Percentiles rank a stretch among this genome's conserved stretches.
These are phyloP conservation scores for Glycine soja DNA, from an alignment of 306 rosid genomes.

Conservation along the genomic window DNA sequence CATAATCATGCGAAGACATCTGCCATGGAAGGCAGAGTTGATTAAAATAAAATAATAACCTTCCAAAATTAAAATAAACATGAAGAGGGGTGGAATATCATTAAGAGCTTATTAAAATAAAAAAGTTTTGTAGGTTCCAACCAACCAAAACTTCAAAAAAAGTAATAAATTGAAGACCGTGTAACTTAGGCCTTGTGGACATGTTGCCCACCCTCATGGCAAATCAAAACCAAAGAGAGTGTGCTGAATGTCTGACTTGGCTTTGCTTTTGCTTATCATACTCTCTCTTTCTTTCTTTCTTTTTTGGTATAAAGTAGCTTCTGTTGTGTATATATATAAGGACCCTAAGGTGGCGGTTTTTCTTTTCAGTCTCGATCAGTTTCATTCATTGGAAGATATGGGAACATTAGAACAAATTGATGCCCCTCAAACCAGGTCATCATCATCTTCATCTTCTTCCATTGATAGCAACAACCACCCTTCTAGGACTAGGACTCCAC, in stretches of 20 bases:
- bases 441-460: slow-evolving; percentile 62
- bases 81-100: slow-evolving; percentile 33
- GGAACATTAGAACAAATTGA: slow-evolving; percentile 42
- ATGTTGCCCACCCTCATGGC: slow-evolving; percentile 68
- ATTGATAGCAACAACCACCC: slow-evolving; percentile 54
- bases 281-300: neutral
- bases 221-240: slow-evolving; percentile 55
- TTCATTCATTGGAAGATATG: slow-evolving; percentile 54
- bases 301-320: slow-evolving; percentile 14
- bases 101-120: slow-evolving; percentile 45
- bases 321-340: slow-evolving; percentile 37
- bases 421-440: slow-evolving; percentile 48
- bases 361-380: slow-evolving; percentile 42
- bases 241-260: slow-evolving; percentile 44
- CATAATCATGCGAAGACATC: slow-evolving; percentile 45
- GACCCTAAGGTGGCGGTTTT: slow-evolving; percentile 52
- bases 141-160: slow-evolving; percentile 49
- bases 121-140: slow-evolving; percentile 50
- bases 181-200: slow-evolving; percentile 59
- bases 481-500: slow-evolving; percentile 21
- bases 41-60: slow-evolving; percentile 37
- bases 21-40: slow-evolving; percentile 35
- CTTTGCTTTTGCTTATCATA: slow-evolving; percentile 40
- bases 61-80: slow-evolving; percentile 41
- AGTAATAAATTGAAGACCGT: slow-evolving; percentile 52